Evolutionary conservation across 2,329 filamentous ascomycete genomes (phyloP).

Genomic region (Trichophyton equinum): DNA sequence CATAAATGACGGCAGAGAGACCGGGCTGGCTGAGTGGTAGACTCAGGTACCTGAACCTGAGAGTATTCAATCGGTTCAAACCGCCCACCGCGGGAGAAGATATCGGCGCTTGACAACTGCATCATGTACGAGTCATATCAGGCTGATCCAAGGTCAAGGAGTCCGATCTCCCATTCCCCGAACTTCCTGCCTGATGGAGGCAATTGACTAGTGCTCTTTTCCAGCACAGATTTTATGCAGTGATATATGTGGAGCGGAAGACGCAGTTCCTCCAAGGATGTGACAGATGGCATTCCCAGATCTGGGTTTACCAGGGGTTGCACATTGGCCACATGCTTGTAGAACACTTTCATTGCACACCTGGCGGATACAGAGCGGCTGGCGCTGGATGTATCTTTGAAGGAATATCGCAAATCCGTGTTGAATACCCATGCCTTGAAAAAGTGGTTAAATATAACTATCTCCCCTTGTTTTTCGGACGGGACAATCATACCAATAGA

Average conservation of each 20-base stretch:
- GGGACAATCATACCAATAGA: conserved; percentile 24
- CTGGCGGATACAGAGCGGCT: conserved; percentile 19
- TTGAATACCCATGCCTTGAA: conserved; percentile 48
- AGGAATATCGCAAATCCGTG: conserved; percentile 45
- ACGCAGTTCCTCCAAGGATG: conserved; percentile 39
- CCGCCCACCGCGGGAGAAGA: background rate
- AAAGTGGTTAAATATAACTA: background rate
- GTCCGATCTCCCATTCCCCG: conserved; percentile 43
- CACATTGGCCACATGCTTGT: conserved; percentile 26
- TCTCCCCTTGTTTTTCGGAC: background rate
- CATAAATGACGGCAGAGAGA: background rate
- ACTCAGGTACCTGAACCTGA: conserved; percentile 25
- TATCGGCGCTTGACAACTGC: background rate
- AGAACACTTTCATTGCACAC: conserved; percentile 48
- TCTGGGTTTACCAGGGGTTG: conserved; percentile 27
- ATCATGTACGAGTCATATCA: background rate
- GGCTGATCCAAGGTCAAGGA: conserved; percentile 32
- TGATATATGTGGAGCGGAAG: conserved; percentile 28
- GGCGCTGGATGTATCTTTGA: conserved; percentile 23
- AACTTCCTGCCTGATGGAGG: conserved; percentile 40
- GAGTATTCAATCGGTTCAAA: background rate
- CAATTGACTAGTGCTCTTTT: conserved; percentile 32
- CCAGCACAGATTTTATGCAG: conserved; percentile 27
- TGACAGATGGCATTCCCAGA: conserved; percentile 25
- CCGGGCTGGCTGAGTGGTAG: background rate